Evolutionary conservation across 108 stramenopile genomes (phyloP).

Genomic region (Schizochytrium sp.): DNA sequence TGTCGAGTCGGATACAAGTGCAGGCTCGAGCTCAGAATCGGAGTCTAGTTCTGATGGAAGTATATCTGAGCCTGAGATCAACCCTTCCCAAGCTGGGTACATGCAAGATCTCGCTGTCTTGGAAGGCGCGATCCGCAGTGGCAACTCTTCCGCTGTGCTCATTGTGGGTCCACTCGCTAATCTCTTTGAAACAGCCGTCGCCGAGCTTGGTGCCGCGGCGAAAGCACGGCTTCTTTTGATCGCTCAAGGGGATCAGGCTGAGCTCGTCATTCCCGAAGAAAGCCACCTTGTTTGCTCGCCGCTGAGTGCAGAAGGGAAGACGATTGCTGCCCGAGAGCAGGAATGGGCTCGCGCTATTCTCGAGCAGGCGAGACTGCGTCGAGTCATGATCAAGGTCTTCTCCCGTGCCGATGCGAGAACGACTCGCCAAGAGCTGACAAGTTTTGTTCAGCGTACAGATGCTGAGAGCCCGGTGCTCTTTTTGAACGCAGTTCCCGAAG

Average conservation of each 20-base stretch:
- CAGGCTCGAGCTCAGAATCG: neutral
- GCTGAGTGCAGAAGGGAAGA: no score
- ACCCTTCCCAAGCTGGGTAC: neutral
- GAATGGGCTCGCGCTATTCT: neutral
- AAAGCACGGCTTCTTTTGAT: neutral
- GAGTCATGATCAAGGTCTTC: neutral
- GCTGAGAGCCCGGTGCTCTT: neutral
- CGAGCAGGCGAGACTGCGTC: neutral
- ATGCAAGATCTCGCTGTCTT: neutral
- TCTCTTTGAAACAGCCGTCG: neutral
- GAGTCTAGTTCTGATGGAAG: no score
- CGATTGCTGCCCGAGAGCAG: neutral
- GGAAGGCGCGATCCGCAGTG: neutral
- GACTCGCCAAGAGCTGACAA: neutral
- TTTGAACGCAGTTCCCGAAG: neutral
- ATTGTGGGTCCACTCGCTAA: neutral
- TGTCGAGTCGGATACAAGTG: neutral
- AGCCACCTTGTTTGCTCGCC: neutral
- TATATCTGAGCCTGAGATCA: neutral
- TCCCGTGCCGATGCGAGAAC: neutral
- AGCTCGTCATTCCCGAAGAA: neutral
- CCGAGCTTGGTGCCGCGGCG: neutral
- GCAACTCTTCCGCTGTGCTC: neutral
- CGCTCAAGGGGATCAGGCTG: neutral
- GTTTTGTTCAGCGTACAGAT: neutral